A percentile compares a stretch with the other conserved stretches of the same genome.
Conservation (phyloP, 192 early-diverging fungal genomes). For the Entophlyctis luteolus region DNA sequence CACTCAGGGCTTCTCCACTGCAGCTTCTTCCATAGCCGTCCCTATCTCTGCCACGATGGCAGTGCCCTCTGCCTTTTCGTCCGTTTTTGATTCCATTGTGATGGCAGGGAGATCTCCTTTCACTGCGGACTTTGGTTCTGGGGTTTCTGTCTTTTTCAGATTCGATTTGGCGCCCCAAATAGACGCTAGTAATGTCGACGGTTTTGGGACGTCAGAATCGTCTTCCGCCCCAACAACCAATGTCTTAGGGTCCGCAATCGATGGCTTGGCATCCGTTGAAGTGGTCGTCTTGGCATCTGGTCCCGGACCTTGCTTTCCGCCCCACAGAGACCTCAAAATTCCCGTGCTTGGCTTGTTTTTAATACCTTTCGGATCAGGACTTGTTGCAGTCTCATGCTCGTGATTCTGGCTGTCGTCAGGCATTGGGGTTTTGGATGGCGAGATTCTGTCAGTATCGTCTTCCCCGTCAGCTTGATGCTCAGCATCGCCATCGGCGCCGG, state of each 20-base stretch:
- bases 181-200: constrained; percentile 15
- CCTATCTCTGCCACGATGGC: too few relatives aligned
- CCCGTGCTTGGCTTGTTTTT: constrained; percentile 15
- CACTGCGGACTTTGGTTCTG: constrained; percentile 1
- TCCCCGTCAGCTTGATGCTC: too few relatives aligned
- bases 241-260: not conserved
- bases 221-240: constrained; percentile 13
- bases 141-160: constrained; percentile 5
- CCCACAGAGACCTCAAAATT: constrained; percentile 12
- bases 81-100: too few relatives aligned
- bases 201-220: constrained; percentile 7
- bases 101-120: not conserved
- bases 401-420: not conserved
- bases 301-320: not conserved
- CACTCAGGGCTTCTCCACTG: too few relatives aligned
- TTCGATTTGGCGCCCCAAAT: constrained; percentile 21
- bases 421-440: not conserved
- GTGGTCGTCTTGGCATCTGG: not conserved
- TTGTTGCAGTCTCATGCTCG: not conserved
- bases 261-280: not conserved
- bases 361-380: not conserved
- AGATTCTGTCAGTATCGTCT: not conserved
- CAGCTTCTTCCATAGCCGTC: too few relatives aligned
- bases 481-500: too few relatives aligned
- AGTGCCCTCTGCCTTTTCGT: too few relatives aligned